Percentiles rank a stretch among this genome's conserved stretches.
phyloP scores from a whole-genome alignment of 768 basidiomycete species.

The Sarcomyxa edulis region DNA sequence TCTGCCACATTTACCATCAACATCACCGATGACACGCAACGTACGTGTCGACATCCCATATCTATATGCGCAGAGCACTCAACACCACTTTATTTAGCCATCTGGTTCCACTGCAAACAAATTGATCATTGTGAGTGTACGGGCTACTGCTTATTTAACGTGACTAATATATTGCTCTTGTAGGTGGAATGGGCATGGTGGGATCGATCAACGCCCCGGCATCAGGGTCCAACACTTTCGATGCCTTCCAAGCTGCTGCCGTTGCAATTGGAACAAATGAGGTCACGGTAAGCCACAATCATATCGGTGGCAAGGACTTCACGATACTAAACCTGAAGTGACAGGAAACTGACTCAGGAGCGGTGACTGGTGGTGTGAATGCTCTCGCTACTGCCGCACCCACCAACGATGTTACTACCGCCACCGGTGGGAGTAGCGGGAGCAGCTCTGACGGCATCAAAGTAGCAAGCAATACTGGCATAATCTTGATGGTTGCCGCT shows the following conservation, averaged over 20 bases:
- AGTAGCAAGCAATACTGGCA: not conserved
- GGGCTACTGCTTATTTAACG: too few species aligned
- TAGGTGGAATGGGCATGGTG: slow-evolving; percentile 9
- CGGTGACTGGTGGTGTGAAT: slow-evolving; percentile 17
- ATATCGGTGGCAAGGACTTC: too few species aligned
- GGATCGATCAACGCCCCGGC: slow-evolving; percentile 43
- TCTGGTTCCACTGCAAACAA: slow-evolving; percentile 55
- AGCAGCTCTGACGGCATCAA: slow-evolving; percentile 1
- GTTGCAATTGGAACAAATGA: slow-evolving; percentile 28
- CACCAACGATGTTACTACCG: slow-evolving; percentile 12
- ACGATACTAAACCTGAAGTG: slow-evolving; percentile 30
- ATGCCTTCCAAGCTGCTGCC: slow-evolving; percentile 35
- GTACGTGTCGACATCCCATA: slow-evolving; percentile 29
- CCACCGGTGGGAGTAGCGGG: slow-evolving; percentile 3
- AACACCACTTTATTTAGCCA: slow-evolving; percentile 27
- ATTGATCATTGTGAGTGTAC: slow-evolving; percentile 45
- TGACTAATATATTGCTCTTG: too few species aligned
- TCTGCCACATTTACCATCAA: slow-evolving; percentile 38
- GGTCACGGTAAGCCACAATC: slow-evolving; percentile 21
- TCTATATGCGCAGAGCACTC: too few species aligned
- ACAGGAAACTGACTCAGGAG: slow-evolving; percentile 16
- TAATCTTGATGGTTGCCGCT: not conserved
- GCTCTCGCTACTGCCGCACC: slow-evolving; percentile 15
- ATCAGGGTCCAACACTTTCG: slow-evolving; percentile 38
- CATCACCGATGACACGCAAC: slow-evolving; percentile 40